Base-by-base conservation (phyloP, 192 early-diverging fungal genomes). In the Podila epicladia region DNA sequence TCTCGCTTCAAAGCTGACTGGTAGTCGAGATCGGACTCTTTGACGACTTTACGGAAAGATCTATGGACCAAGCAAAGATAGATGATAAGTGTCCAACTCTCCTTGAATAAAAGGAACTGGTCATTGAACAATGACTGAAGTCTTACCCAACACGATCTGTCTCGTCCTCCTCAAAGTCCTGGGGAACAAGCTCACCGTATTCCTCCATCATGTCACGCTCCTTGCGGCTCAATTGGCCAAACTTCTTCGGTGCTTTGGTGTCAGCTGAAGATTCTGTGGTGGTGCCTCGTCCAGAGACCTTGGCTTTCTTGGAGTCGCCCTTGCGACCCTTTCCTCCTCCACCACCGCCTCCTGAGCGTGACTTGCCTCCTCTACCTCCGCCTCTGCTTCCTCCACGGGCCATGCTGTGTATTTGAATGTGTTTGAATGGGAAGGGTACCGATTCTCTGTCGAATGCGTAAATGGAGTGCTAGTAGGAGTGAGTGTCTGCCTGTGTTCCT, bases 121-220 rank as follows among this genome's bases (percentile, higher is more conserved):
- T 33, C 55, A 55, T 55, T 26, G 20, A 55, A n/a, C 20, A 53
- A 53, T 20, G 0, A 5, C n/a, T 26, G 53, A 55, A 5, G 3
- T 6, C 61, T 85, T 82, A 71, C 69, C 32, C 78, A 59, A 67
- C 72, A 22, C 84, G 82, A 64, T 83, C 85, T 19, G 77, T 67
- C 67, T 88, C 83, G 35, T 87, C 82, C 15, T 75, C 71, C 8
- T 80, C 84, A 63, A 84, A 83, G 48, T 86, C 86, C 29, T 82
- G 79, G 31, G 88, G 89, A 4, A 80, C 89, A 5, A 93, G 83
- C 68, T 93, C 91, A 61, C 92, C 92, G 71, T 93, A 93, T 41
- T 93, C 92, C 49, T 91, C 86, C 64, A 93, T 85, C 71, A 89
- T 82, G 11, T 84, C 82, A 22, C 83, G 78, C 58, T 88, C 76